These are phyloP conservation scores for Tuctoria greenei DNA, from an alignment of 176 grass and related monocot species.

Conservation along the genomic window DNA sequence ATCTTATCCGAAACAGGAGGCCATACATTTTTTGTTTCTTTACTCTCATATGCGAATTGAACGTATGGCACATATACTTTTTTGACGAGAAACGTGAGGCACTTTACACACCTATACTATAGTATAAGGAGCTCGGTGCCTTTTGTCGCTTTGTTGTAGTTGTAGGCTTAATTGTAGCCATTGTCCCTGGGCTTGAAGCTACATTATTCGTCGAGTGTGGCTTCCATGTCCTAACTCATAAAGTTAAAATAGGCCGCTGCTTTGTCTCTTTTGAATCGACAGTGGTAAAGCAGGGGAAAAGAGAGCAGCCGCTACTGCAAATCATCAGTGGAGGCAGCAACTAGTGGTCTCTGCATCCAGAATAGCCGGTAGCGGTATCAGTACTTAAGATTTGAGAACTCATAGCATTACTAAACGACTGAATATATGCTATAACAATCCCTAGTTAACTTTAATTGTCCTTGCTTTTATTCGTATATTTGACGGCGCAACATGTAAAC, in stretches of 20 bases:
- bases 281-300: background rate
- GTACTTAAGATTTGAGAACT: background rate
- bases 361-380: constrained; percentile 6
- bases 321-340: constrained; percentile 3
- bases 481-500: too few relatives aligned
- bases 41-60: background rate
- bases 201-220: constrained; percentile 15
- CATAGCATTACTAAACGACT: background rate
- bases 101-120: background rate
- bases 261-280: constrained; percentile 19
- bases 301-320: background rate
- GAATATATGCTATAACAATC: background rate
- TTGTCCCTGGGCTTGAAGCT: background rate
- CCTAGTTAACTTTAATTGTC: background rate
- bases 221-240: constrained; percentile 27
- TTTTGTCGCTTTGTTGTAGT: constrained; percentile 17
- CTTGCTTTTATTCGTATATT: background rate
- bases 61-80: too few relatives aligned
- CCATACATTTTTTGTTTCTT: background rate
- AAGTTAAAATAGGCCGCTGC: constrained; percentile 1
- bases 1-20: background rate
- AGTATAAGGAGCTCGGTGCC: background rate
- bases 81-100: too few relatives aligned
- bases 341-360: constrained; percentile 21
- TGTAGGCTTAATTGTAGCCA: constrained; percentile 3